Evolutionary conservation across 1,139 yeast species (phyloP).

Genomic region (Pichia sp.): DNA sequence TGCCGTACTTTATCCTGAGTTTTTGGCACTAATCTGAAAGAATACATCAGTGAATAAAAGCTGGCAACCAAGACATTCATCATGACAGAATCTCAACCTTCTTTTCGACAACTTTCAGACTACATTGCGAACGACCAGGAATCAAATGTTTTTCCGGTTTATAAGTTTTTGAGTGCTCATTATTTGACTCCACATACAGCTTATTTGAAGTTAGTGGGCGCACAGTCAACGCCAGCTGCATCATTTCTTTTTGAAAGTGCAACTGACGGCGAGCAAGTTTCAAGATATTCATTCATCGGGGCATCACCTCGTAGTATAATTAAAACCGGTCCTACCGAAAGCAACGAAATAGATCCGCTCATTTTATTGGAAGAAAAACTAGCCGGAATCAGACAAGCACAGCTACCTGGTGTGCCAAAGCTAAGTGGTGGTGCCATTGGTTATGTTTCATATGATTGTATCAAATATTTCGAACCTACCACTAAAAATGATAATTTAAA

Average conservation of each 20-base stretch:
- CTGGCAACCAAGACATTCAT: too few species aligned
- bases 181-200: constrained; percentile 87
- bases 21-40: not conserved
- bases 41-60: too few species aligned
- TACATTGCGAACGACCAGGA: constrained; percentile 15
- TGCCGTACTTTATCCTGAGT: not conserved
- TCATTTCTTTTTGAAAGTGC: constrained; percentile 88
- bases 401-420: constrained; percentile 75
- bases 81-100: constrained; percentile 18
- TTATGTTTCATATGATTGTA: constrained; percentile 91
- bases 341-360: constrained; percentile 74
- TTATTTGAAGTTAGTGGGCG: constrained; percentile 72
- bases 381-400: constrained; percentile 58
- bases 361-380: constrained; percentile 69
- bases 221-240: constrained; percentile 59
- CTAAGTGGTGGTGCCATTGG: constrained; percentile 96
- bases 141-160: constrained; percentile 50
- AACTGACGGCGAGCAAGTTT: constrained; percentile 81
- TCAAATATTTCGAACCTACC: constrained; percentile 90
- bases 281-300: constrained; percentile 88
- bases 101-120: constrained; percentile 15
- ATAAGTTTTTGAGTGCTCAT: constrained; percentile 67
- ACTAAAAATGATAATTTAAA: constrained; percentile 67
- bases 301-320: constrained; percentile 76
- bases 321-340: constrained; percentile 63